Evolutionary conservation across 345 rosid genomes (phyloP), one percentile per base, ranked within the genome.

Genomic region (Lumnitzera littorea): DNA sequence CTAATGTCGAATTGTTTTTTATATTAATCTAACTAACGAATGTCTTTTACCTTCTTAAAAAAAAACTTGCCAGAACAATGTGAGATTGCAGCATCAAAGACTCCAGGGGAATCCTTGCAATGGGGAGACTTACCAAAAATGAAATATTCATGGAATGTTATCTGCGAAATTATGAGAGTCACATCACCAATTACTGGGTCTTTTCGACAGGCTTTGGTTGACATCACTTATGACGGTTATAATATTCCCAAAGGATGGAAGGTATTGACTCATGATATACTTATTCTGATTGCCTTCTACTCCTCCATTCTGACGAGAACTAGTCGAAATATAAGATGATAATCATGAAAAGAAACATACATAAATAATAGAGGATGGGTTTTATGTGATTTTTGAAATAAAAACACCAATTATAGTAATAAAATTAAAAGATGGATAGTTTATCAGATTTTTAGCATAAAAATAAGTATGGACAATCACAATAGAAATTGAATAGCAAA

Each of bases 241-340:
- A 67, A 72, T 43, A 67, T 72, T 49, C 76, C 76, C n/a, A 72
- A 67, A 56, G 76, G 76, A 24, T 67, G 65, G 65, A 72, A 72
- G 76, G 76, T 72, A 67, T 11, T 2, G 13, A 31, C 12, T 23
- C 7, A 4, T 29, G 20, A 20, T 9, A 7, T 7, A 7, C 10
- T 9, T 36, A 9, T 36, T 36, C 9, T 36, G 7, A 36, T 36
- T 36, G 43, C 43, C 7, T 36, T 36, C 11, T 5, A 36, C 20
- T 20, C 20, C 1, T 36, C 43, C 43, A 4, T 36, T 36, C 9
- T 36, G 0, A 4, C 10, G 11, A 5, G 9, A 9, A 36, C 1
- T 36, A 36, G 11, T 36, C 43, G 11, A 36, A 36, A 5, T 36
- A 36, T 36, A 36, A 36, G 43, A 36, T 36, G 43, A 36, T 36